A percentile compares a stretch with the other conserved stretches of the same genome.
These are phyloP conservation scores for Tricladium varicosporioides DNA, from an alignment of 2,329 filamentous ascomycete genomes.

Conservation along the genomic window DNA sequence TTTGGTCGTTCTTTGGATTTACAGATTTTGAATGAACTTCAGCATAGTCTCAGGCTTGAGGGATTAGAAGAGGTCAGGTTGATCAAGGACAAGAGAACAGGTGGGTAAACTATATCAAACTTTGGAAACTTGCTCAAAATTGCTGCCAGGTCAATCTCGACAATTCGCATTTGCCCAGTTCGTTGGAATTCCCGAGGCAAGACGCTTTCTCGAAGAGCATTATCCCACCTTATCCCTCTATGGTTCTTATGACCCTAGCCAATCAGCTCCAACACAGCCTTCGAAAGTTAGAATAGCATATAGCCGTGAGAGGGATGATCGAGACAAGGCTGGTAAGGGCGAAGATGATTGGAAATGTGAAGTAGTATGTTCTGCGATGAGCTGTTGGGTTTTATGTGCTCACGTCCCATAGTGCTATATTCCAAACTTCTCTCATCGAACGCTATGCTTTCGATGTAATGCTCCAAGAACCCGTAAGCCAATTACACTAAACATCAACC, in stretches of 20 bases:
- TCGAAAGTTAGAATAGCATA: constrained; percentile 43
- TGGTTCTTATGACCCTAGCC: constrained; percentile 40
- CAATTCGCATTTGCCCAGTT: constrained; percentile 57
- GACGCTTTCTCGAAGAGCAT: constrained; percentile 50
- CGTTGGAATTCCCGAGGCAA: constrained; percentile 45
- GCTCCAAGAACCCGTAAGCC: constrained; percentile 49
- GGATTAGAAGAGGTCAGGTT: constrained; percentile 55
- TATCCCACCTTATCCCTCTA: constrained; percentile 49
- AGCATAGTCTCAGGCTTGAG: constrained; percentile 47
- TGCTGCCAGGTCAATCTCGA: constrained; percentile 47
- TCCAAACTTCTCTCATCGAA: constrained; percentile 55
- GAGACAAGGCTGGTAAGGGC: constrained; percentile 41
- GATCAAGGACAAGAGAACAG: constrained; percentile 57
- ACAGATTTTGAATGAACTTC: constrained; percentile 56
- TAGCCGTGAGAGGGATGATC: constrained; percentile 51
- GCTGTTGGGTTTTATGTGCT: constrained; percentile 6
- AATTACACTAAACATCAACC: not conserved
- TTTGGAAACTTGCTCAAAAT: constrained; percentile 7
- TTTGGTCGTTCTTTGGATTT: constrained; percentile 33
- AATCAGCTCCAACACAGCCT: constrained; percentile 41
- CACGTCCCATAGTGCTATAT: constrained; percentile 46
- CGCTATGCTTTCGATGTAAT: constrained; percentile 58
- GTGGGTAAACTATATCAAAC: constrained; percentile 33
- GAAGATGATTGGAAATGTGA: constrained; percentile 58
- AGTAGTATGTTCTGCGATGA: constrained; percentile 38